Conservation (phyloP, 169 alveolate species). For the Cryptosporidium baileyi region DNA sequence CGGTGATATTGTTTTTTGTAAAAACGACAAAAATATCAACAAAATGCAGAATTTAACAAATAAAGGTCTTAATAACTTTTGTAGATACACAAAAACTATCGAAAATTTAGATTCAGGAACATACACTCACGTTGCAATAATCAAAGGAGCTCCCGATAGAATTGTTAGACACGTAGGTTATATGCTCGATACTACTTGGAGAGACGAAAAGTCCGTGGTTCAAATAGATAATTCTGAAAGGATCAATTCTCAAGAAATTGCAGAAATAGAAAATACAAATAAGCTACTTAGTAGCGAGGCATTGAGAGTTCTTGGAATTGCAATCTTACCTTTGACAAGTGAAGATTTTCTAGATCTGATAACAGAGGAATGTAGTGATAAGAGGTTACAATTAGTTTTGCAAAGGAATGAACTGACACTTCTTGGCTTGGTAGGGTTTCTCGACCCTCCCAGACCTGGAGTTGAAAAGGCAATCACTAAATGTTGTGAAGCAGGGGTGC, state of each 20-base stretch:
- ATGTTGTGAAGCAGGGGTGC: constrained; percentile 95
- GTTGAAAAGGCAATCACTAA: constrained; percentile 95
- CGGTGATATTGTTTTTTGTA: constrained; percentile 71
- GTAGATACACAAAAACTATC: constrained; percentile 22
- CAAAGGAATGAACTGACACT: constrained; percentile 71
- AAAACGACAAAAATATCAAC: background rate
- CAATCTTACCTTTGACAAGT: constrained; percentile 82
- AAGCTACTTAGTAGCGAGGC: constrained; percentile 80
- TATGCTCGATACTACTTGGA: constrained; percentile 19
- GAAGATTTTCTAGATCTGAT: constrained; percentile 74
- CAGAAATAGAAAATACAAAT: constrained; percentile 72
- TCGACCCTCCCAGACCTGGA: constrained; percentile 97
- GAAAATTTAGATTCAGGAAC: constrained; percentile 48
- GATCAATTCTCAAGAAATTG: constrained; percentile 14
- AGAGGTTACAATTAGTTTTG: constrained; percentile 77
- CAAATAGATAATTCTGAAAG: constrained; percentile 12
- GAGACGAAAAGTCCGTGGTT: background rate
- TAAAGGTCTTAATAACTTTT: background rate
- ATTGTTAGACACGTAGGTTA: constrained; percentile 60
- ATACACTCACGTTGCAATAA: constrained; percentile 85
- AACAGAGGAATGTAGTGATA: constrained; percentile 81
- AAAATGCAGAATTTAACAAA: background rate
- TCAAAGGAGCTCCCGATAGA: constrained; percentile 91
- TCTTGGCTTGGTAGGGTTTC: constrained; percentile 86
- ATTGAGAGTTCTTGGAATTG: constrained; percentile 85